phyloP scores from a whole-genome alignment of 2,329 filamentous ascomycete species.

The Sporothrix luriei region DNA sequence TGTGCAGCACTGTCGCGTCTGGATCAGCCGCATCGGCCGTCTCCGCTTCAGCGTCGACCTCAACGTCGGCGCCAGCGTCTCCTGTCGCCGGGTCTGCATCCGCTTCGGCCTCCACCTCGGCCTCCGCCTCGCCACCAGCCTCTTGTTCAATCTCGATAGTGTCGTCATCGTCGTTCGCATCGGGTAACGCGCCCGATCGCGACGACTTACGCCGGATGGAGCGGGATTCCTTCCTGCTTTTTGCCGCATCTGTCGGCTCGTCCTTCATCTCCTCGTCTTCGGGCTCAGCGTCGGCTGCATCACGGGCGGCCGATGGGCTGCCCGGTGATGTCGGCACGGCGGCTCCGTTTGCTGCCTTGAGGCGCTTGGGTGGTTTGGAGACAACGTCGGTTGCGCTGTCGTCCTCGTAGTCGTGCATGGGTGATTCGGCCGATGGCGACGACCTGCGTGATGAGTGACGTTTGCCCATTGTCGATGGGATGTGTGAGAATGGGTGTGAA shows the following conservation, averaged over 20 bases:
- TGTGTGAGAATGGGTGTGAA: not conserved
- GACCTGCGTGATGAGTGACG: slow-evolving; percentile 47
- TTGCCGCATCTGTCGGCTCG: not conserved
- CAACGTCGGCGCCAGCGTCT: slow-evolving; percentile 24
- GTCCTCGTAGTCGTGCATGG: slow-evolving; percentile 53
- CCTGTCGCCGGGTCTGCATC: slow-evolving; percentile 39
- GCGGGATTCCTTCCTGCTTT: slow-evolving; percentile 3
- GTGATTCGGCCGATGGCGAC: slow-evolving; percentile 52
- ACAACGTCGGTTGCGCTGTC: slow-evolving; percentile 49
- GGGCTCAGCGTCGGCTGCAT: slow-evolving; percentile 20
- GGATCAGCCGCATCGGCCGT: slow-evolving; percentile 19
- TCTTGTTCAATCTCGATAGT: slow-evolving; percentile 6
- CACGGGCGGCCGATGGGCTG: slow-evolving; percentile 38
- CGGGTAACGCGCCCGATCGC: slow-evolving; percentile 2
- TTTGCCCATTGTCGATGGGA: slow-evolving; percentile 36
- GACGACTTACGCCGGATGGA: slow-evolving; percentile 27
- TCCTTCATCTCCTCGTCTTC: slow-evolving; percentile 30
- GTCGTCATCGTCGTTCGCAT: slow-evolving; percentile 6
- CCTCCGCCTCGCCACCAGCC: slow-evolving; percentile 16
- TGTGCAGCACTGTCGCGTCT: slow-evolving; percentile 26
- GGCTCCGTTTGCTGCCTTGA: slow-evolving; percentile 51
- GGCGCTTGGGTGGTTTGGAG: slow-evolving; percentile 51
- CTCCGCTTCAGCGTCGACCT: slow-evolving; percentile 1
- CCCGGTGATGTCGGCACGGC: slow-evolving; percentile 50
- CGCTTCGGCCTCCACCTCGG: slow-evolving; percentile 38